These are phyloP conservation scores for Gymnopus androsaceus DNA, from an alignment of 1,284 basidiomycete species.

Conservation along the genomic window DNA sequence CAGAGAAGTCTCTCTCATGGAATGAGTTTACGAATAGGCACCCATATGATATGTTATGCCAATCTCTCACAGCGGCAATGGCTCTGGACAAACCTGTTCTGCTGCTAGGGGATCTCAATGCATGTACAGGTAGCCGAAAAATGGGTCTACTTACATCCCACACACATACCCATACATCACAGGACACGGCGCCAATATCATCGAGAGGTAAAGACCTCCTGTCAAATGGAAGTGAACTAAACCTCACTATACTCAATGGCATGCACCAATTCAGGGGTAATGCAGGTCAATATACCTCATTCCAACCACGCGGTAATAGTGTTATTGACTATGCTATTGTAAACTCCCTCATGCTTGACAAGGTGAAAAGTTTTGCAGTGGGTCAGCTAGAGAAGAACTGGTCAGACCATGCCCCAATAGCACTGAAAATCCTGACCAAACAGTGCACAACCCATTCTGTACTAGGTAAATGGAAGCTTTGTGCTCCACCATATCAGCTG, in stretches of 20 bases:
- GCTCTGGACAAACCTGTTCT: neutral
- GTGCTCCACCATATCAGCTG: neutral
- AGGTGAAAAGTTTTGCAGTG: neutral
- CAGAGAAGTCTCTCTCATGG: constrained; percentile 1
- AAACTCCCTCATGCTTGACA: neutral
- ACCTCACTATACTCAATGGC: neutral
- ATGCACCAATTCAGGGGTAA: neutral
- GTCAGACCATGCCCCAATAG: neutral
- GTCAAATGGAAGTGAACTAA: neutral
- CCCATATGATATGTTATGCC: neutral
- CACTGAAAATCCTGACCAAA: neutral
- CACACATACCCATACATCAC: neutral
- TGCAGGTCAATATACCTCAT: neutral
- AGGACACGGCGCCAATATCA: neutral
- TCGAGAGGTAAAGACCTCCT: neutral
- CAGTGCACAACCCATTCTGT: too few relatives aligned
- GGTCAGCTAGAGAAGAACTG: neutral
- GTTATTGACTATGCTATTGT: constrained; percentile 7
- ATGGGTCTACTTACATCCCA: too few relatives aligned
- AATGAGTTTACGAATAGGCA: neutral
- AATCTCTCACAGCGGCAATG: neutral
- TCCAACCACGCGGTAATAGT: neutral
- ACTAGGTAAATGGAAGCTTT: neutral
- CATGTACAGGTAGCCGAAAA: neutral
- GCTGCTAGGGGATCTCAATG: neutral